Percentiles rank a stretch among this genome's conserved stretches.
These are phyloP conservation scores for Ophiostoma quercus DNA, from an alignment of 2,329 filamentous ascomycete genomes.

Conservation along the genomic window DNA sequence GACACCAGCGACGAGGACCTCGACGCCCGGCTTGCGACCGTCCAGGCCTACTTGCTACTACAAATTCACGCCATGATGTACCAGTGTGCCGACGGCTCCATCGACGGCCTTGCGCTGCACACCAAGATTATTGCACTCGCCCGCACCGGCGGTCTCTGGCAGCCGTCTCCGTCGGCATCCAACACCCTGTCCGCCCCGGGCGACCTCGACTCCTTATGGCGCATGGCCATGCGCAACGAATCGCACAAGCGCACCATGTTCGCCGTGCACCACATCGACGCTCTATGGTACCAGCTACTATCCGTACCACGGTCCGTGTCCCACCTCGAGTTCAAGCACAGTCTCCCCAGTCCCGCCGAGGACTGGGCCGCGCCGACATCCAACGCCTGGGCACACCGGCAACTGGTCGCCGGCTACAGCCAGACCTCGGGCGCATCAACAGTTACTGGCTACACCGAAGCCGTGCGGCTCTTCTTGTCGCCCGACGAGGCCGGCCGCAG, in stretches of 20 bases:
- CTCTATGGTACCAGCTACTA: conserved; percentile 42
- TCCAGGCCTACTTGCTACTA: conserved; percentile 39
- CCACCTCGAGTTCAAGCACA: conserved; percentile 42
- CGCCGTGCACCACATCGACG: conserved; percentile 41
- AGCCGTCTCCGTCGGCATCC: conserved; percentile 28
- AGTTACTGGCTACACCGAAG: conserved; percentile 33
- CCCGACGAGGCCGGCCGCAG: conserved; percentile 30
- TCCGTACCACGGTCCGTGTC: conserved; percentile 37
- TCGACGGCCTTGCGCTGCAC: conserved; percentile 38
- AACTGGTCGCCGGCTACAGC: conserved; percentile 29
- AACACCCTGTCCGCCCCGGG: conserved; percentile 27
- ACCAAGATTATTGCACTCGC: conserved; percentile 39
- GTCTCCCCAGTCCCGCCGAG: conserved; percentile 38
- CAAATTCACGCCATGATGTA: conserved; percentile 43
- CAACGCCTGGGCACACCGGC: conserved; percentile 35
- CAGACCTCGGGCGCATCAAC: conserved; percentile 13
- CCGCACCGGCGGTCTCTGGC: conserved; percentile 36
- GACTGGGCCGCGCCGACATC: conserved; percentile 38
- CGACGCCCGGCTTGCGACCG: conserved; percentile 28
- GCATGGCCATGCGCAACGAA: conserved; percentile 36
- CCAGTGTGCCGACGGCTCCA: conserved; percentile 18
- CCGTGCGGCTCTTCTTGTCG: conserved; percentile 37
- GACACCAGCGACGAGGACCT: conserved; percentile 29
- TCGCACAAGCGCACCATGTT: conserved; percentile 41
- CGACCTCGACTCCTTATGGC: conserved; percentile 39